A percentile compares a stretch with the other conserved stretches of the same genome.
Conservation (phyloP, 2,329 filamentous ascomycete genomes). For the Sordariomycetes sp. region DNA sequence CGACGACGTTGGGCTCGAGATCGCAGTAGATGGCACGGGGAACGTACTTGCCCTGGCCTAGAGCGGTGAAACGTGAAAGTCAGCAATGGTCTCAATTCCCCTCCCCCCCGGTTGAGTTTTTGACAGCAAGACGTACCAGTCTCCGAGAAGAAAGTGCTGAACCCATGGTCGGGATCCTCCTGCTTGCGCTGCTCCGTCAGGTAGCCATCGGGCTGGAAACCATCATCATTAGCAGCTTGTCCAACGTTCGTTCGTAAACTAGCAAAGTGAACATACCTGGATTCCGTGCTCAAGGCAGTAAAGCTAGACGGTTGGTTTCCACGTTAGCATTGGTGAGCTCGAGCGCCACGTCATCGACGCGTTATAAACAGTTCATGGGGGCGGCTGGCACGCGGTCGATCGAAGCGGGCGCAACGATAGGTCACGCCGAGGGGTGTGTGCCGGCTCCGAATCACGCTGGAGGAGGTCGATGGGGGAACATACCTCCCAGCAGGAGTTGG, state of each 20-base stretch:
- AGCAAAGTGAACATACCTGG: constrained; percentile 57
- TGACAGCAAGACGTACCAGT: constrained; percentile 55
- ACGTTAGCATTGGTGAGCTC: not conserved
- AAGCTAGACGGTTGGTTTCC: constrained; percentile 53
- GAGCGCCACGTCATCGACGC: not conserved
- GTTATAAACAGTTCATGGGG: not conserved
- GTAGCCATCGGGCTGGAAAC: constrained; percentile 81
- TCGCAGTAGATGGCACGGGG: constrained; percentile 98
- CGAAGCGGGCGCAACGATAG: not conserved
- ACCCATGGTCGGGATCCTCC: constrained; percentile 86
- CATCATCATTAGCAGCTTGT: constrained; percentile 1
- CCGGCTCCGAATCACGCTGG: not conserved
- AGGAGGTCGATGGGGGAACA: constrained; percentile 26
- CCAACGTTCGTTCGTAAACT: not conserved
- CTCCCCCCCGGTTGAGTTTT: not conserved
- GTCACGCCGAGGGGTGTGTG: not conserved
- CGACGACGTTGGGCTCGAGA: constrained; percentile 98
- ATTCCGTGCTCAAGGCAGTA: constrained; percentile 99
- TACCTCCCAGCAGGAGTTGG: constrained; percentile 99
- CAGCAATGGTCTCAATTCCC: not conserved
- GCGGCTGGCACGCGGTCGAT: not conserved
- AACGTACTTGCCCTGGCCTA: constrained; percentile 97
- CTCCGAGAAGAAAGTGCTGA: constrained; percentile 99
- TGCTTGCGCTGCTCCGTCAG: constrained; percentile 96
- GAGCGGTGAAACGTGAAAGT: constrained; percentile 3